Conservation (phyloP, 352 stramenopile genomes). For the Phytophthora macrochlamydospora region DNA sequence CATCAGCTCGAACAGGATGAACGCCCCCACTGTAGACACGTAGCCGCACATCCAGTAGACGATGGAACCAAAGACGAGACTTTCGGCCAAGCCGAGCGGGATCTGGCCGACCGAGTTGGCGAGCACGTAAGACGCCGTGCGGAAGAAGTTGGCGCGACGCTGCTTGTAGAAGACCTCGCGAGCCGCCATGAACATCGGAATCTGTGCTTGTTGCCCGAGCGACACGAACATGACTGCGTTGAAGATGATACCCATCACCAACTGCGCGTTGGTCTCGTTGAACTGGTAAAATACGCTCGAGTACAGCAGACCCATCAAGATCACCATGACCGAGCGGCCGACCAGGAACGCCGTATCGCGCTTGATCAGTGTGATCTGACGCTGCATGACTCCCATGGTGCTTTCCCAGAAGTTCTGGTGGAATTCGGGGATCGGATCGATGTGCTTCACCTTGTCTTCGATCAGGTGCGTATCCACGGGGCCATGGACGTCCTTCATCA, state of each 20-base stretch:
- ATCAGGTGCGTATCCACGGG: too few relatives aligned
- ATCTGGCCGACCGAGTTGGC: constrained; percentile 17
- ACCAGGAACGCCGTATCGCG: constrained; percentile 34
- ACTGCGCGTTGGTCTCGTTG: constrained; percentile 15
- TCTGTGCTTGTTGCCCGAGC: not conserved
- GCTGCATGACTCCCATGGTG: constrained; percentile 12
- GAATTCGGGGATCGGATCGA: too few relatives aligned
- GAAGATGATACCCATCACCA: constrained; percentile 72
- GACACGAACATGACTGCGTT: constrained; percentile 63
- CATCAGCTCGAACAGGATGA: constrained; percentile 13
- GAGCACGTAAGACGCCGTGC: too few relatives aligned
- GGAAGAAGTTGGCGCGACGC: too few relatives aligned
- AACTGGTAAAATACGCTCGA: constrained; percentile 6
- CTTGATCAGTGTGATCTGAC: constrained; percentile 15
- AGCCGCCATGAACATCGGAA: not conserved
- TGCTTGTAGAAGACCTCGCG: not conserved
- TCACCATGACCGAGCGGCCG: constrained; percentile 21
- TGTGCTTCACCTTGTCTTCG: too few relatives aligned
- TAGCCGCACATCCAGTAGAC: not conserved
- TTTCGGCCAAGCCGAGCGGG: constrained; percentile 43
- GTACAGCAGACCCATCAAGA: constrained; percentile 39
- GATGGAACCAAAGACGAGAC: constrained; percentile 47
- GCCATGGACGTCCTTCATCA: too few relatives aligned
- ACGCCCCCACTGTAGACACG: not conserved
- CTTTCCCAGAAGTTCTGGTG: constrained; percentile 1